Base-by-base conservation (phyloP, 768 basidiomycete species). In the Flagelloscypha sp. region DNA sequence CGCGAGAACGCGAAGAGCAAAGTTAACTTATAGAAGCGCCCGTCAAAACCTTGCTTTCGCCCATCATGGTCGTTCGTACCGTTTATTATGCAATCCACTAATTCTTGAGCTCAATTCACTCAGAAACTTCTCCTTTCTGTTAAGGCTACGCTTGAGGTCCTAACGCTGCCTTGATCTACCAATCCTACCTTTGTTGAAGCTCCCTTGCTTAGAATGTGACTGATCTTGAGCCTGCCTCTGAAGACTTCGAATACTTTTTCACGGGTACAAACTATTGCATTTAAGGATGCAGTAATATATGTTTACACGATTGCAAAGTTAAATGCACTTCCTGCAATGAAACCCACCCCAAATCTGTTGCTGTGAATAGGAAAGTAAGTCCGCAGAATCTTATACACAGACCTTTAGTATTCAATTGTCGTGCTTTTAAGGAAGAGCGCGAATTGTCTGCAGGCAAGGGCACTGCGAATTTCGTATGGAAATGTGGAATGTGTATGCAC, bases 401-500 rank as follows among this genome's bases (percentile, higher is more conserved):
- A 29, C 28, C 15, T 12, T 10, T 11, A 33, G 18, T 21, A 27
- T 25, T 19, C 27, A 21, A 18, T 29, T n/a, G 30, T 7, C 20
- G 33, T 10, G 35, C 28, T 19, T 3, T 27, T 19, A 46, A 88
- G 85, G 76, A 86, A 55, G 65, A 74, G 52, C 68, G 59, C 42
- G 72, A 79, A 41, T 59, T 86, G n/a, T 67, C 74, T 12, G 70
- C 76, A 6, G 64, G 78, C 11, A 87, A 79, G 56, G 70, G 57
- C 48, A 79, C 63, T 5, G 87, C 87, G 5, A 63, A 88, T 53
- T 79, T 89, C 47, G 83, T 89, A 24, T 90, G 87, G 87, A 68
- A 64, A 44, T 89, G 85, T 47, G 72, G 76, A 16, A 49, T 68
- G 32, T 87, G 84, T 69, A 48, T 23, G 61, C 46, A 10, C 10